Base-by-base conservation (phyloP, 202 grass and related monocot species). In the Zoysia matrella region DNA sequence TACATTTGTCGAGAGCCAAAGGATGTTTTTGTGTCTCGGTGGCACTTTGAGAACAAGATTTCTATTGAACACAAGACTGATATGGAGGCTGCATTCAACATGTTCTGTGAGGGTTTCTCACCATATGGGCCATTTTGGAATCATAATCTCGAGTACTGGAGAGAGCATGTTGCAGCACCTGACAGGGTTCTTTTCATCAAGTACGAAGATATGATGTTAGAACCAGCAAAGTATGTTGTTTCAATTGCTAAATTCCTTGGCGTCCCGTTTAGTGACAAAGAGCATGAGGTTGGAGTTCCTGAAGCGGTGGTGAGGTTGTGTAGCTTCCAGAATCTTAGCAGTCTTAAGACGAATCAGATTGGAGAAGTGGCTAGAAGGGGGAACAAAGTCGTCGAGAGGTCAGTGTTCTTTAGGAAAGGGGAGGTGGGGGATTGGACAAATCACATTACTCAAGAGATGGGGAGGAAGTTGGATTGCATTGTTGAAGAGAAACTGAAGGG, bases 381-480 rank as follows among this genome's bases (percentile, higher is more conserved):
- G 2, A 11, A 60, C 15, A 0, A n/a, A 0, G n/a, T 12, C 1
- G 0, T 74, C 30, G 49, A 42, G 0, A 80, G 60, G 14, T 60
- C 52, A 8, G 39, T 1, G 1, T 87, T 77, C 47, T 71, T 77
- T 7, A 58, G 85, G 16, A 51, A 39, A 63, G 85, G 78, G 1
- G 54, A 39, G 9, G 78, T 71, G 3, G 78, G 85, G 30, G 30
- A 36, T 36, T 36, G 30, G 30, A 36, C 30, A 36, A 36, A 36
- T 36, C 30, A 36, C 30, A 60, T 87, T 3, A 75, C 6, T 1
- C 6, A 16, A 2, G 77, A 82, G 6, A 87, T 87, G 85, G 85
- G 47, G 2, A 65, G 11, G 43, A 75, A 22, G 18, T 39, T 87
- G 47, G 65, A 87, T 15, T 39, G 13, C 13, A 71, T 87, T 3